Conservation (phyloP, 176 grass and related monocot species). For the Bolboschoenus planiculmis region DNA sequence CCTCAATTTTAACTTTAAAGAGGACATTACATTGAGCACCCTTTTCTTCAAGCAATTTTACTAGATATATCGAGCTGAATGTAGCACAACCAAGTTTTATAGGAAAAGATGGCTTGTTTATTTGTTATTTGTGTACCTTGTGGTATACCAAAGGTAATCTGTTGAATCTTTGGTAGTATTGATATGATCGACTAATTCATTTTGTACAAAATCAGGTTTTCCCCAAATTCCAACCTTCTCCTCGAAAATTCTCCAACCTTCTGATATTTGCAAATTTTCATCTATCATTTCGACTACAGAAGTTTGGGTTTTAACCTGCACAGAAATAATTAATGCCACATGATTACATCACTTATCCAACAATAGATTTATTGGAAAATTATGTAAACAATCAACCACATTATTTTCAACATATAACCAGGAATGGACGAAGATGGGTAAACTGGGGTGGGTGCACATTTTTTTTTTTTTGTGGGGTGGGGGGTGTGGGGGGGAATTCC, state of each 20-base stretch:
- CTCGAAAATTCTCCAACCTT: slow-evolving; percentile 57
- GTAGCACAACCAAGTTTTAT: neutral
- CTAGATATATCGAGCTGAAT: slow-evolving; percentile 1
- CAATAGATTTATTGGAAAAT: neutral
- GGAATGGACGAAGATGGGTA: neutral
- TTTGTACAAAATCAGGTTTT: slow-evolving; percentile 41
- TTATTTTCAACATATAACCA: neutral
- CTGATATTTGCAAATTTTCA: slow-evolving; percentile 43
- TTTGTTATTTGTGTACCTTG: slow-evolving; percentile 48
- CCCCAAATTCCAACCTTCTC: slow-evolving; percentile 77
- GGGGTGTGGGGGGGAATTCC: too few species aligned
- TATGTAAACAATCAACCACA: neutral
- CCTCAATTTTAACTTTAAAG: neutral
- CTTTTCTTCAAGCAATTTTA: neutral
- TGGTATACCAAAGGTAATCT: slow-evolving; percentile 95
- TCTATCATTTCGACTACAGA: slow-evolving; percentile 56
- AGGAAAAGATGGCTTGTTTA: neutral
- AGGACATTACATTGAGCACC: neutral
- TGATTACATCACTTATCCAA: neutral
- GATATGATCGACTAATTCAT: slow-evolving; percentile 87
- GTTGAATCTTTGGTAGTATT: slow-evolving; percentile 95
- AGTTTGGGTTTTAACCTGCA: slow-evolving; percentile 72
- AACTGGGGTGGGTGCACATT: too few species aligned
- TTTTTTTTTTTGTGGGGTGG: too few species aligned
- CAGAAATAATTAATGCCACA: neutral